Conservation (phyloP, 768 basidiomycete species). For the Naganishia antarctica region DNA sequence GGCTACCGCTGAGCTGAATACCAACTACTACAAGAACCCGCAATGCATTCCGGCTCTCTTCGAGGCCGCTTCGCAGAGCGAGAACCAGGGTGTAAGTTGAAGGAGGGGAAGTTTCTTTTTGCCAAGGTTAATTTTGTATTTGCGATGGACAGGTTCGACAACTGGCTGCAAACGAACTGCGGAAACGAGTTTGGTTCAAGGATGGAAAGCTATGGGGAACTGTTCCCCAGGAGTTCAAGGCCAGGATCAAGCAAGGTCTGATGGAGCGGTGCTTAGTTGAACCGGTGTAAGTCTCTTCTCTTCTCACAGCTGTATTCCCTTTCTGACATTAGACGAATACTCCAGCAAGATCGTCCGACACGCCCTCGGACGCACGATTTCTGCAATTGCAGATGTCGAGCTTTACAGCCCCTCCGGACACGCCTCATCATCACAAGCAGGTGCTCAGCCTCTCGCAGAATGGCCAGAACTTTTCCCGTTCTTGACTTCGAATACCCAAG, state of each 20-base stretch:
- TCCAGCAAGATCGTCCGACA: conserved; percentile 82
- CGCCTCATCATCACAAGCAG: conserved; percentile 22
- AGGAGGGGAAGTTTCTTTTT: not conserved
- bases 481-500: conserved; percentile 70
- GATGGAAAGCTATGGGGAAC: conserved; percentile 77
- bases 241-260: conserved; percentile 77
- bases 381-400: conserved; percentile 86
- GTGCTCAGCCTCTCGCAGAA: conserved; percentile 31
- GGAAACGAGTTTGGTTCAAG: conserved; percentile 79
- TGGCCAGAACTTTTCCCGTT: conserved; percentile 88
- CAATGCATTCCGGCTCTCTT: conserved; percentile 86
- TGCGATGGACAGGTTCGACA: conserved; percentile 71
- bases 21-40: conserved; percentile 86
- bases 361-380: conserved; percentile 84
- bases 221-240: conserved; percentile 63
- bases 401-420: conserved; percentile 51
- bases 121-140: conserved; percentile 6
- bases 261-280: conserved; percentile 74
- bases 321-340: not conserved
- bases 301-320: conserved; percentile 18
- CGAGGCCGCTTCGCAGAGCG: conserved; percentile 75
- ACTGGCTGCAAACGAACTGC: conserved; percentile 90
- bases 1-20: conserved; percentile 79
- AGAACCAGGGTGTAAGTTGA: conserved; percentile 70
- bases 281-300: conserved; percentile 58